These are phyloP conservation scores for Alternaria hordeiaustralica DNA, from an alignment of 2,329 filamentous ascomycete genomes.

Conservation along the genomic window DNA sequence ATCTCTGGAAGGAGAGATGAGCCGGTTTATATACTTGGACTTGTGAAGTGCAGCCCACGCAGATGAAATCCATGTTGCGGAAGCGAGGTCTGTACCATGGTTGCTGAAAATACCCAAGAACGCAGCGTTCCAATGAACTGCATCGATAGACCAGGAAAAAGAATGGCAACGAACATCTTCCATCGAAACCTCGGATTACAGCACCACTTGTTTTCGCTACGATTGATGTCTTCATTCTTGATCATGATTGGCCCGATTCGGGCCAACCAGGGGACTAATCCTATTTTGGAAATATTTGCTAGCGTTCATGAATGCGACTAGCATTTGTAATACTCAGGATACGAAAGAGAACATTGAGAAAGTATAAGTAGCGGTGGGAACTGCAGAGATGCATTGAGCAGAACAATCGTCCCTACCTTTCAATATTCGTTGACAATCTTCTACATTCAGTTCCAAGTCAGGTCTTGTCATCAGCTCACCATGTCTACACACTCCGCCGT, in stretches of 20 bases:
- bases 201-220: neutral
- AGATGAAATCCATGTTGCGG: neutral
- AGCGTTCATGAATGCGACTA: neutral
- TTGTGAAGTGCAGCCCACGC: neutral
- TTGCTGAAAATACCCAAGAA: neutral
- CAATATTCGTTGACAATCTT: neutral
- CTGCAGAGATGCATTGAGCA: neutral
- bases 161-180: too few species aligned
- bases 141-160: neutral
- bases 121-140: neutral
- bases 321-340: constrained; percentile 8
- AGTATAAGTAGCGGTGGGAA: neutral
- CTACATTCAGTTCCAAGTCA: neutral
- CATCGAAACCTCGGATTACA: neutral
- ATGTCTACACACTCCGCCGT: constrained; percentile 50
- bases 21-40: neutral
- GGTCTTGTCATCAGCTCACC: neutral
- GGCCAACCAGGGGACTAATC: neutral
- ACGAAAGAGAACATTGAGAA: neutral
- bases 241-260: neutral
- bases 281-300: constrained; percentile 11
- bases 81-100: neutral
- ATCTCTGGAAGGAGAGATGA: too few species aligned
- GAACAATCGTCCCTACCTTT: neutral
- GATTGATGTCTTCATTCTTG: neutral